Evolutionary conservation across 108 stramenopile species (phyloP).

Genomic region (Chaetoceros muelleri): DNA sequence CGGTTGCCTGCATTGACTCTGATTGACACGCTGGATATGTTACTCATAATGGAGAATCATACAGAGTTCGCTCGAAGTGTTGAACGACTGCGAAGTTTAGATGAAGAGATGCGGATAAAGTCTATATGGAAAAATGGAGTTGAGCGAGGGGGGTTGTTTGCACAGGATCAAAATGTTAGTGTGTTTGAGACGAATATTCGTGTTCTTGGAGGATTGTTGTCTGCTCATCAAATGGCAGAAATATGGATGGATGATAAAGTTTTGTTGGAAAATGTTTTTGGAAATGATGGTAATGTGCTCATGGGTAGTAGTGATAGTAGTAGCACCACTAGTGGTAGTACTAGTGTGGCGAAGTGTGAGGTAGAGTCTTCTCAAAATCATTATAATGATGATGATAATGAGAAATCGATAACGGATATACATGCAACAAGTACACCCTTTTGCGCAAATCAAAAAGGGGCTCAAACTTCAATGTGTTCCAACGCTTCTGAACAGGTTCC

Average conservation of each 20-base stretch:
- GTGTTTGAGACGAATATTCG: slow-evolving; percentile 94
- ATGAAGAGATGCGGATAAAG: slow-evolving; percentile 23
- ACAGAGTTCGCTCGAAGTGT: slow-evolving; percentile 87
- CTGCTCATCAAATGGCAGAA: slow-evolving; percentile 74
- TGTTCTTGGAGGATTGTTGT: slow-evolving; percentile 84
- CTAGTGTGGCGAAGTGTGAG: no score
- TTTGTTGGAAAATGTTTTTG: slow-evolving; percentile 45
- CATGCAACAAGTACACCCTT: no score
- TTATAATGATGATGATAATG: no score
- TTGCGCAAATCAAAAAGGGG: no score
- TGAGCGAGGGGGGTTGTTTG: slow-evolving; percentile 43
- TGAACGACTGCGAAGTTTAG: slow-evolving; percentile 55
- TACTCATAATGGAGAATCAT: slow-evolving; percentile 74
- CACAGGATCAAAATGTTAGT: slow-evolving; percentile 71
- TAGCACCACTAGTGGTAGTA: no score
- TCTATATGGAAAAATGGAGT: slow-evolving; percentile 9
- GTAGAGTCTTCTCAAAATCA: no score
- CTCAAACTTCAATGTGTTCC: no score
- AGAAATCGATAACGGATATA: no score
- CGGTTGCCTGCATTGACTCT: slow-evolving; percentile 74
- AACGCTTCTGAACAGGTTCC: no score
- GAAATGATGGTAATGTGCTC: slow-evolving; percentile 21
- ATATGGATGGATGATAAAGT: slow-evolving; percentile 32
- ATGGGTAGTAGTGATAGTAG: slow-evolving; percentile 13
- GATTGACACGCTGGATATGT: slow-evolving; percentile 86